Percentiles rank a stretch among this genome's conserved stretches.
phyloP scores from a whole-genome alignment of 139 green algal species.

The Chlorella sp. region DNA sequence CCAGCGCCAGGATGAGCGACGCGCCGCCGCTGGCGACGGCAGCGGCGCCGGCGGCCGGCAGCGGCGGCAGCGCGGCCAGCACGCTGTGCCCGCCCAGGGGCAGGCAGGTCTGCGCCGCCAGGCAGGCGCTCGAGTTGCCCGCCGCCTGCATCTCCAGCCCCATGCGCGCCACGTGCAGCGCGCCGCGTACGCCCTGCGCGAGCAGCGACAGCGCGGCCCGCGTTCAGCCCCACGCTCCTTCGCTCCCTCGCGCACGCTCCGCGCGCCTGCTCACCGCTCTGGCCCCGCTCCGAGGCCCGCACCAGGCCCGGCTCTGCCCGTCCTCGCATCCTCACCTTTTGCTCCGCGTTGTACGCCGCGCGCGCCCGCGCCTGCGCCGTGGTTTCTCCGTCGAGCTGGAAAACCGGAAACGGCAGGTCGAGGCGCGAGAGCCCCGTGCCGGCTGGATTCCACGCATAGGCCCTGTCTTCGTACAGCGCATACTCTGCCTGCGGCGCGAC shows the following conservation, averaged over 20 bases:
- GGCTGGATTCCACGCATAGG: slow-evolving; percentile 52
- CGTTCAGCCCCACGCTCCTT: too few species aligned
- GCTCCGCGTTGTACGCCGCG: slow-evolving; percentile 47
- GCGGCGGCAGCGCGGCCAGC: slow-evolving; percentile 60
- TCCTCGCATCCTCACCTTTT: slow-evolving; percentile 9
- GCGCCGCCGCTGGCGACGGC: not conserved
- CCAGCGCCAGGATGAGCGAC: slow-evolving; percentile 54
- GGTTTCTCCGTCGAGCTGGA: slow-evolving; percentile 22
- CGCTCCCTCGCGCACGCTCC: too few species aligned
- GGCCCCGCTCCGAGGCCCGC: too few species aligned
- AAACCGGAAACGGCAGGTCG: slow-evolving; percentile 37
- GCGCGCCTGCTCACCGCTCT: too few species aligned
- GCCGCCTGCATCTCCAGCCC: slow-evolving; percentile 50
- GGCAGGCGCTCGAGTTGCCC: slow-evolving; percentile 54
- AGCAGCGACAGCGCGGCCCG: too few species aligned
- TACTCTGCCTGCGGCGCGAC: slow-evolving; percentile 28
- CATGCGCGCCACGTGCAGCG: slow-evolving; percentile 51
- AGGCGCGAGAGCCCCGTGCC: slow-evolving; percentile 10
- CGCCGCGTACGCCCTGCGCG: slow-evolving; percentile 26
- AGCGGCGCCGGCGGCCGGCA: slow-evolving; percentile 23
- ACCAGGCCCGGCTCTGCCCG: too few species aligned
- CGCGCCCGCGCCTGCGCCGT: slow-evolving; percentile 26
- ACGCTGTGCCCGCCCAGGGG: slow-evolving; percentile 78
- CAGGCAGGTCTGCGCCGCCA: slow-evolving; percentile 51
- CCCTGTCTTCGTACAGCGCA: slow-evolving; percentile 25